phyloP scores from a whole-genome alignment of 1,284 basidiomycete species.

The Butyriboletus appendiculatus region DNA sequence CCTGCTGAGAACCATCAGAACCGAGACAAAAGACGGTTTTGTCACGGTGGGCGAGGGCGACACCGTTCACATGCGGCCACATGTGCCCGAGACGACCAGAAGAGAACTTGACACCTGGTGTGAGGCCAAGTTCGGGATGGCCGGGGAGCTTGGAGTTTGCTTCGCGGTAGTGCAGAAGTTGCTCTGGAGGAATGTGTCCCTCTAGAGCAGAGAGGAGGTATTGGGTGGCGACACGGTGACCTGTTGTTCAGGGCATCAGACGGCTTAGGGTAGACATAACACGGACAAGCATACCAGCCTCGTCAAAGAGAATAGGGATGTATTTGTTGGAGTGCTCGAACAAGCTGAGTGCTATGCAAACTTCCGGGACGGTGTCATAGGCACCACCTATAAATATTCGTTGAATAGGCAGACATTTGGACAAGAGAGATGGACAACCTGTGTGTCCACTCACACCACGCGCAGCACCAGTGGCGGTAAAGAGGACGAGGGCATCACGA shows the following conservation, averaged over 20 bases:
- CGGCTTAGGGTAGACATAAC: neutral
- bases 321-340: slow-evolving; percentile 67
- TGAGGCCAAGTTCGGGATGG: slow-evolving; percentile 83
- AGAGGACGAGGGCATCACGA: slow-evolving; percentile 80
- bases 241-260: slow-evolving; percentile 38
- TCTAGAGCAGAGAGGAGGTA: slow-evolving; percentile 79
- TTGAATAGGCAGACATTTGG: slow-evolving; percentile 4
- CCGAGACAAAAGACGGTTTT: slow-evolving; percentile 81
- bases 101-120: slow-evolving; percentile 85
- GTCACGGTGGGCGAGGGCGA: slow-evolving; percentile 74
- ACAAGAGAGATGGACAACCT: slow-evolving; percentile 39
- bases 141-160: slow-evolving; percentile 84
- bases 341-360: slow-evolving; percentile 70
- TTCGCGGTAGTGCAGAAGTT: slow-evolving; percentile 80
- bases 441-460: slow-evolving; percentile 85
- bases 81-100: slow-evolving; percentile 84
- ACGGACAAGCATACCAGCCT: slow-evolving; percentile 56
- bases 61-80: slow-evolving; percentile 81
- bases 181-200: slow-evolving; percentile 68
- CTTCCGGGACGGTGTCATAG: slow-evolving; percentile 83
- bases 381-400: slow-evolving; percentile 59
- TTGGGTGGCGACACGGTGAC: slow-evolving; percentile 86
- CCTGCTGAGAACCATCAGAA: slow-evolving; percentile 87
- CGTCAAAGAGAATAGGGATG: slow-evolving; percentile 70
- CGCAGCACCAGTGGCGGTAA: slow-evolving; percentile 80